Base-by-base conservation (phyloP, 2,329 filamentous ascomycete species). In the Aspergillus piperis region DNA sequence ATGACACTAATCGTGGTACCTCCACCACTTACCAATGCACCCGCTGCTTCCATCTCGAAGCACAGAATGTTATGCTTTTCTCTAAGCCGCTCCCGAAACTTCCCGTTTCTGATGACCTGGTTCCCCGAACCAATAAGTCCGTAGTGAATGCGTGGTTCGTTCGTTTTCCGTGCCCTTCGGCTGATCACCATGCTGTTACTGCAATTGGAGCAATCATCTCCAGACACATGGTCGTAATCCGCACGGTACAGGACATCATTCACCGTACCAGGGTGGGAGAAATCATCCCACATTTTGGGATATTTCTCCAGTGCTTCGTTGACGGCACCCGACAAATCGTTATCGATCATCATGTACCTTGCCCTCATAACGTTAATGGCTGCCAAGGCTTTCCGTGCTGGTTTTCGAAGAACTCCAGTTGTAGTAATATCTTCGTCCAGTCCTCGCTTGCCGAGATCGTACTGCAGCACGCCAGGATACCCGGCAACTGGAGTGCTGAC, bases 101-200 rank as follows among this genome's bases (percentile, higher is more conserved):
- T 54, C 10, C 58, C 67, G 58, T 68, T 36, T 19, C 63, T 71
- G 8, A 73, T 64, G 17, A 71, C 54, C 21, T 64, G 61, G 39
- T 70, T 65, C 4, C 69, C 71, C 2, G 68, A 73, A 2, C 64
- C 70, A 32, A 73, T 71, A 2, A 64, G 57, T 0, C 71, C 70
- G 50, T 71, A 70, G 54, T 70, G 64, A 21, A 70, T 62, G 8
- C 13, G 7, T 17, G 59, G 57, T 3, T 63, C 57, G 8, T 60
- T 15, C 2, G 59, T 50, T 2, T 11, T 21, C 21, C 68, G 63
- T 42, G 23, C 1, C 8, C 5, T 13, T 3, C 47, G 47, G 3
- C 3, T 5, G 3, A 32, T 17, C 15, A 10, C 7, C n/a, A 17
- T 30, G 23, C 4, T 1, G 2, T 8, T 8, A 17, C 15, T 30